Percentiles rank a stretch among this genome's conserved stretches.
These are phyloP conservation scores for Hypoxylon intermedium DNA, from an alignment of 495 filamentous ascomycete genomes.

Conservation along the genomic window DNA sequence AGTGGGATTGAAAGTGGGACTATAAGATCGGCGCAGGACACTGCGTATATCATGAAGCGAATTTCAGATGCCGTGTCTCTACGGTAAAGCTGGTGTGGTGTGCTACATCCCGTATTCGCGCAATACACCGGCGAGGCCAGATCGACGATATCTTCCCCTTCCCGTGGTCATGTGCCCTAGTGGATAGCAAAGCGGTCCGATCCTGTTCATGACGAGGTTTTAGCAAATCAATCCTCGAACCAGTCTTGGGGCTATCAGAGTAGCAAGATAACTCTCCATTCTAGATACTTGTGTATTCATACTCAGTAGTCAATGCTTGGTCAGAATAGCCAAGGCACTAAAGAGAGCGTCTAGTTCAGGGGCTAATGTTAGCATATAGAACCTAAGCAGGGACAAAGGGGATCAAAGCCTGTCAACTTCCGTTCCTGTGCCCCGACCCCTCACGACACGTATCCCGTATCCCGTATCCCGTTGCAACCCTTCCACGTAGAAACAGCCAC, in stretches of 20 bases:
- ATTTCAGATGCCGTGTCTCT: not conserved
- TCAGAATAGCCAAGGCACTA: conserved; percentile 28
- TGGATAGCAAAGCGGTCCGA: conserved; percentile 3
- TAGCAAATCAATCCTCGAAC: conserved; percentile 37
- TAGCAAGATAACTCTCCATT: conserved; percentile 38
- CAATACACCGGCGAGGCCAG: no score
- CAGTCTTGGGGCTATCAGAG: conserved; percentile 9
- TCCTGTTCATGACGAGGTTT: conserved; percentile 35
- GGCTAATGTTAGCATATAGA: conserved; percentile 45
- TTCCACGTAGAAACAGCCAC: conserved; percentile 5
- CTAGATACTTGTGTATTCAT: conserved; percentile 29
- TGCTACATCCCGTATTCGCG: no score
- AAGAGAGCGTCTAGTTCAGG: conserved; percentile 38
- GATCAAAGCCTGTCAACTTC: conserved; percentile 44
- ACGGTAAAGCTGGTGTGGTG: no score
- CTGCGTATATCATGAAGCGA: not conserved
- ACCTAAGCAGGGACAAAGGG: conserved; percentile 42
- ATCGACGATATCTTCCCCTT: no score
- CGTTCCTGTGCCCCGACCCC: conserved; percentile 18
- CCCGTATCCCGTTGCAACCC: conserved; percentile 6
- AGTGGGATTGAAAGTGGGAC: conserved; percentile 61
- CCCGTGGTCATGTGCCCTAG: not conserved
- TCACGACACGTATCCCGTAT: no score
- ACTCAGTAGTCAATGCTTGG: conserved; percentile 25
- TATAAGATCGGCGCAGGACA: conserved; percentile 26